A percentile compares a stretch with the other conserved stretches of the same genome.
Conservation (phyloP, 257 asterid genomes). For the Rubia yunnanensis region DNA sequence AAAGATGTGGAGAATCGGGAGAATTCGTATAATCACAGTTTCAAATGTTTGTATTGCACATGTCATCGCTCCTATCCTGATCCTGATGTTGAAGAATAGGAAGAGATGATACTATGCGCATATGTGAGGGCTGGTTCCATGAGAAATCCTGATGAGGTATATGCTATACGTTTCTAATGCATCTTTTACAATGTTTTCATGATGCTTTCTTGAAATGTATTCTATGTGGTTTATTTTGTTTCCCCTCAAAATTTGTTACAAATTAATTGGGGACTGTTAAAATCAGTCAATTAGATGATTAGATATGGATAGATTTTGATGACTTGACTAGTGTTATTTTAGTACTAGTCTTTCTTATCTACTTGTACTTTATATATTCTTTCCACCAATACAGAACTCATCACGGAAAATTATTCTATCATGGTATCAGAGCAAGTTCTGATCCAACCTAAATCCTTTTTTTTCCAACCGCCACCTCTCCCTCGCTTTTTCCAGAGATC, state of each 20-base stretch:
- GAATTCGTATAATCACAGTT: constrained; percentile 76
- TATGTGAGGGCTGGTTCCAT: constrained; percentile 98
- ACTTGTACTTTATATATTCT: too few species aligned
- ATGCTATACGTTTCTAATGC: constrained; percentile 8
- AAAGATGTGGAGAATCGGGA: constrained; percentile 69
- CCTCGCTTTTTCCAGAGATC: too few species aligned
- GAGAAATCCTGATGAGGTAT: constrained; percentile 76
- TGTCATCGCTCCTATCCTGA: constrained; percentile 89
- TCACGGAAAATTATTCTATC: too few species aligned
- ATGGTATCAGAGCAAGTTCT: too few species aligned
- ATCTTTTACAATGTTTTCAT: constrained; percentile 6
- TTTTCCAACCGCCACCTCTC: too few species aligned
- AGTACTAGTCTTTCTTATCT: too few species aligned
- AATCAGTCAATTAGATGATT: too few species aligned
- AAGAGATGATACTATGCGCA: constrained; percentile 89
- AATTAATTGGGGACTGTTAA: too few species aligned
- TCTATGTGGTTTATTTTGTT: neutral
- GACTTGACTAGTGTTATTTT: too few species aligned
- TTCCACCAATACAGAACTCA: too few species aligned
- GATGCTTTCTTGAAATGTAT: neutral
- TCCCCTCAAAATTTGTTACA: neutral
- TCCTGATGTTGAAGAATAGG: constrained; percentile 87
- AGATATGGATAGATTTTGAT: too few species aligned
- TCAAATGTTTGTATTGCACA: constrained; percentile 89
- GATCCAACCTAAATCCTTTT: too few species aligned